Evolutionary conservation across 441 rosid genomes (phyloP).

Genomic region (Pelargonium cotyledonis): DNA sequence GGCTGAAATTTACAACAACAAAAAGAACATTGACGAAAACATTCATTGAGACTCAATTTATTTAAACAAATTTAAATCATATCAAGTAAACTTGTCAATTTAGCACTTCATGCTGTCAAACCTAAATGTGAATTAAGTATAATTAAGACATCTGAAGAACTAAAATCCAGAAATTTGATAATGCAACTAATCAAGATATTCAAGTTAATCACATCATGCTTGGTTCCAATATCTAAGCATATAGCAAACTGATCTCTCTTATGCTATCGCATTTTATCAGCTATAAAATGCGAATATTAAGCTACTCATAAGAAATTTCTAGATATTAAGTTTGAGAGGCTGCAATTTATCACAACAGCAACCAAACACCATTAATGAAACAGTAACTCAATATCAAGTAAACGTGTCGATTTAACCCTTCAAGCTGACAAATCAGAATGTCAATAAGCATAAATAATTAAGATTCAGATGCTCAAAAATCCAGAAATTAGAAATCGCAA

Average conservation of each 20-base stretch:
- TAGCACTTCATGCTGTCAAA: neutral
- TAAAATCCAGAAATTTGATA: neutral
- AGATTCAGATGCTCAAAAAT: too few species aligned
- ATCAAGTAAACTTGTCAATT: neutral
- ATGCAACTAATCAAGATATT: constrained; percentile 4
- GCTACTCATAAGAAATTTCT: neutral
- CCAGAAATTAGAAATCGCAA: too few species aligned
- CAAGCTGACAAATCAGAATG: too few species aligned
- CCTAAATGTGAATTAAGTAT: too few species aligned
- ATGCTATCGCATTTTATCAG: neutral
- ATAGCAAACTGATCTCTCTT: neutral
- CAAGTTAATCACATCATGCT: neutral
- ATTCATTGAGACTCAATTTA: neutral
- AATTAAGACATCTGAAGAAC: too few species aligned
- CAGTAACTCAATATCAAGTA: too few species aligned
- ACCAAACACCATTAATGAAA: too few species aligned
- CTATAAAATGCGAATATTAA: constrained; percentile 1
- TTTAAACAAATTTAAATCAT: neutral
- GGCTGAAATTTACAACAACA: constrained; percentile 37
- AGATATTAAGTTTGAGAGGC: too few species aligned
- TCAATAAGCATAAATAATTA: too few species aligned
- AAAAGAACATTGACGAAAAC: constrained; percentile 18
- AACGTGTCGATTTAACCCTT: too few species aligned
- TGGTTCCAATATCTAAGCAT: neutral
- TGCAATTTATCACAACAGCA: too few species aligned